Percentiles rank a stretch among this genome's conserved stretches.
Conservation (phyloP, 2,329 filamentous ascomycete species). For the Aureobasidium melanogenum region DNA sequence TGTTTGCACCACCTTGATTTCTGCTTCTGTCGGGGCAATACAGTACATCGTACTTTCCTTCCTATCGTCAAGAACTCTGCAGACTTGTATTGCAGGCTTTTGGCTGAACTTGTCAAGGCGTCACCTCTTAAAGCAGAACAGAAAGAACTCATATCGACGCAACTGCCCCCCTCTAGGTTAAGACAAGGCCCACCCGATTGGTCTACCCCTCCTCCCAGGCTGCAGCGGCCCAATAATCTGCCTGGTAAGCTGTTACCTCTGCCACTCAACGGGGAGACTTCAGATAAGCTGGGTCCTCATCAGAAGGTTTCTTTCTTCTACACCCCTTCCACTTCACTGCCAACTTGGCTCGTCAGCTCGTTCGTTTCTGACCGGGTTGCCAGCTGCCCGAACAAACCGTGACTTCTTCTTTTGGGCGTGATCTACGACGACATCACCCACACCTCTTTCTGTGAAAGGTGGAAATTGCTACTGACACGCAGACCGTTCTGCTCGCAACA, state of each 20-base stretch:
- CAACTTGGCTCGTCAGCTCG: not conserved
- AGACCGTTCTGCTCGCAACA: not conserved
- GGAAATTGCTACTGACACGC: not conserved
- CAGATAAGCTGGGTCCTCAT: not conserved
- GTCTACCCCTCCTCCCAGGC: conserved; percentile 8
- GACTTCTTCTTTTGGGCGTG: not conserved
- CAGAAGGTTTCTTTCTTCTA: not conserved
- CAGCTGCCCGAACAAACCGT: not conserved
- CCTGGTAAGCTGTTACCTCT: conserved; percentile 2
- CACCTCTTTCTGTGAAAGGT: not conserved
- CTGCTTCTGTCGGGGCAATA: not conserved
- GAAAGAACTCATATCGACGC: not conserved
- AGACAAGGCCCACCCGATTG: conserved; percentile 7
- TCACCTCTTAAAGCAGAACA: not conserved
- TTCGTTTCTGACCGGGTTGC: conserved; percentile 3
- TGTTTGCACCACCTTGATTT: conserved; percentile 10
- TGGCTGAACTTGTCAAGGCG: not conserved
- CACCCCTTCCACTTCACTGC: not conserved
- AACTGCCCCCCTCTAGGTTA: not conserved
- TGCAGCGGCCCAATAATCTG: conserved; percentile 7
- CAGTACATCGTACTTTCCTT: not conserved
- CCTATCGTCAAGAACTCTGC: not conserved
- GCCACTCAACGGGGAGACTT: not conserved
- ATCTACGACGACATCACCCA: not conserved
- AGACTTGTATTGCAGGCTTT: not conserved